Percentiles rank a stretch among this genome's conserved stretches.
phyloP scores from a whole-genome alignment of 2,329 filamentous ascomycete genomes.

The Cladophialophora yegresii region DNA sequence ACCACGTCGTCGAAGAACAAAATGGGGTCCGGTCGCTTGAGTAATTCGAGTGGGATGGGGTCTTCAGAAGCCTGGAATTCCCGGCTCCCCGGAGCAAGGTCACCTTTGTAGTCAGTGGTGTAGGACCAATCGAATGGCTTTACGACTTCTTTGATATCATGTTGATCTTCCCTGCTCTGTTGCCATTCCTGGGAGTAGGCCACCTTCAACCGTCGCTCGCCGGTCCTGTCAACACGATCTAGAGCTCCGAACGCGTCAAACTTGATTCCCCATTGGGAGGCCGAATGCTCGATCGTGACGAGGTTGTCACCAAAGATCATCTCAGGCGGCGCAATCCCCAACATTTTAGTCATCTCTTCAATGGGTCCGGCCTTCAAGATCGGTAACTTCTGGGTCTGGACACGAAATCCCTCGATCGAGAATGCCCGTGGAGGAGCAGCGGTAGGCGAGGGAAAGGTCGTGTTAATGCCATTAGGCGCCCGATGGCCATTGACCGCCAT shows the following conservation, averaged over 20 bases:
- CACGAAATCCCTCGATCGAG: constrained; percentile 67
- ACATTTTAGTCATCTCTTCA: constrained; percentile 73
- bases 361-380: constrained; percentile 92
- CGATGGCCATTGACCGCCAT: constrained; percentile 35
- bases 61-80: constrained; percentile 48
- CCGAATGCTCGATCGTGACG: constrained; percentile 71
- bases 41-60: constrained; percentile 79
- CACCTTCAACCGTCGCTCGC: constrained; percentile 85
- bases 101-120: constrained; percentile 82
- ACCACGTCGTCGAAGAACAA: constrained; percentile 96
- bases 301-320: constrained; percentile 99
- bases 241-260: constrained; percentile 88
- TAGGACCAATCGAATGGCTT: constrained; percentile 99
- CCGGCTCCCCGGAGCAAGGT: constrained; percentile 48
- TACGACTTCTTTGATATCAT: constrained; percentile 87
- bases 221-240: constrained; percentile 91
- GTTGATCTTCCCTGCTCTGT: constrained; percentile 70
- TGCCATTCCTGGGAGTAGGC: constrained; percentile 91
- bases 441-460: constrained; percentile 55
- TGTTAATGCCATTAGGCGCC: constrained; percentile 42
- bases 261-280: constrained; percentile 72
- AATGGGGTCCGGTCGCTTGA: constrained; percentile 88
- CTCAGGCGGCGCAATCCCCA: constrained; percentile 88
- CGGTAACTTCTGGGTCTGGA: constrained; percentile 84
- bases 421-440: constrained; percentile 58